phyloP scores from a whole-genome alignment of 805 yeast genomes.

The Yamadazyma kitorensis region DNA sequence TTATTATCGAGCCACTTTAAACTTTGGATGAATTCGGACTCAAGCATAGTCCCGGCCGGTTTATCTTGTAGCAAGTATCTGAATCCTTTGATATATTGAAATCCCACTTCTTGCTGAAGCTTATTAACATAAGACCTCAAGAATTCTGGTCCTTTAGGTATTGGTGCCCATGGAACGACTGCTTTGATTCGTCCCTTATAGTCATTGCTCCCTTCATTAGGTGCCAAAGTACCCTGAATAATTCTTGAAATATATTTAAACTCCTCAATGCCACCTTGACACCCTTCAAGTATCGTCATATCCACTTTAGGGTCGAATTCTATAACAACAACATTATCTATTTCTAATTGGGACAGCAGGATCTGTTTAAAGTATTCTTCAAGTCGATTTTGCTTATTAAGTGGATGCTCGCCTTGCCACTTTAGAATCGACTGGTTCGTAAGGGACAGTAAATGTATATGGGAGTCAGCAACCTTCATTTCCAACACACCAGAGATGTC shows the following conservation, averaged over 20 bases:
- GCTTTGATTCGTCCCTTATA: conserved; percentile 18
- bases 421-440: conserved; percentile 20
- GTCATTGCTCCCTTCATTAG: conserved; percentile 11
- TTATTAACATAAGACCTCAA: conserved; percentile 16
- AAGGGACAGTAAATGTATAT: conserved; percentile 33
- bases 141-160: conserved; percentile 26
- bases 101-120: conserved; percentile 11
- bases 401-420: conserved; percentile 28
- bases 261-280: conserved; percentile 21
- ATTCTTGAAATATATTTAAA: conserved; percentile 18
- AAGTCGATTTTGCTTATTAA: conserved; percentile 20
- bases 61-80: conserved; percentile 44
- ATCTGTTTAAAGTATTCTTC: conserved; percentile 21
- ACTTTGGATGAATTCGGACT: conserved; percentile 23
- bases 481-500: no score
- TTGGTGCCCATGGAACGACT: conserved; percentile 47
- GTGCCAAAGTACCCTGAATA: conserved; percentile 7
- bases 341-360: conserved; percentile 6
- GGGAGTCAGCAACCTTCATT: conserved; percentile 27
- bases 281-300: conserved; percentile 13
- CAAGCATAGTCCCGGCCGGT: conserved; percentile 32
- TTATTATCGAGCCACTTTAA: conserved; percentile 31
- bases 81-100: conserved; percentile 33
- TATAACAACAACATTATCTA: conserved; percentile 29
- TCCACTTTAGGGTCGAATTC: conserved; percentile 31